A percentile compares a stretch with the other conserved stretches of the same genome.
Conservation (phyloP, 1,284 basidiomycete species). For the Ganoderma leucocontextum region DNA sequence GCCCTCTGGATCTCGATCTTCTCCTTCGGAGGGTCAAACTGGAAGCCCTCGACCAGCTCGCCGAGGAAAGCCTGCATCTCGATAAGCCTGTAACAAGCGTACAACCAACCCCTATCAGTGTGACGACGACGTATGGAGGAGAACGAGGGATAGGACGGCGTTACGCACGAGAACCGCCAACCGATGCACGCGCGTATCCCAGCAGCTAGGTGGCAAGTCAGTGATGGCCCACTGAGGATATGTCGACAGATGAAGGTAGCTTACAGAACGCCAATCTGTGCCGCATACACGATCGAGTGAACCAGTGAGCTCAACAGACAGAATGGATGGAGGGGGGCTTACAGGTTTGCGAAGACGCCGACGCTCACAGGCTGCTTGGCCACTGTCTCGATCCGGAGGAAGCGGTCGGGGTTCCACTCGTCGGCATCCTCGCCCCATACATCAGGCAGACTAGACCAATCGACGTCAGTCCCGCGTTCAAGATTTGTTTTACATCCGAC, state of each 20-base stretch:
- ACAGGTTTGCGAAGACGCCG: conserved; percentile 63
- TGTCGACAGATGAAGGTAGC: neutral
- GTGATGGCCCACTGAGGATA: too few relatives aligned
- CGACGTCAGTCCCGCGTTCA: too few relatives aligned
- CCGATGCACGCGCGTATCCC: conserved; percentile 45
- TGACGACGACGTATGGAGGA: too few relatives aligned
- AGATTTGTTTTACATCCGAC: too few relatives aligned
- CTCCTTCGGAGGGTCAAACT: conserved; percentile 41
- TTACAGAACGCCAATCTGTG: conserved; percentile 29
- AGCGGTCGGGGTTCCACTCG: conserved; percentile 62
- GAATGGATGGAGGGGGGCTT: conserved; percentile 29
- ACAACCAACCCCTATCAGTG: too few relatives aligned
- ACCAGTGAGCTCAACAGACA: neutral
- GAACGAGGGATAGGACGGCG: neutral
- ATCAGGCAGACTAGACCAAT: conserved; percentile 36
- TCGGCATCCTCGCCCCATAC: conserved; percentile 61
- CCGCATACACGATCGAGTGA: neutral
- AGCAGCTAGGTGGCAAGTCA: conserved; percentile 25
- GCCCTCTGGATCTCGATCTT: conserved; percentile 48
- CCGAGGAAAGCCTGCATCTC: conserved; percentile 39
- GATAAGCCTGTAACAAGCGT: conserved; percentile 31
- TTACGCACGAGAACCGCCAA: conserved; percentile 46
- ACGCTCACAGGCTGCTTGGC: conserved; percentile 48
- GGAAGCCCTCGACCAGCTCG: conserved; percentile 38
- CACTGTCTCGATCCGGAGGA: conserved; percentile 42